Conservation (phyloP, 805 yeast genomes). For the Schizosaccharomyces cryophilus region DNA sequence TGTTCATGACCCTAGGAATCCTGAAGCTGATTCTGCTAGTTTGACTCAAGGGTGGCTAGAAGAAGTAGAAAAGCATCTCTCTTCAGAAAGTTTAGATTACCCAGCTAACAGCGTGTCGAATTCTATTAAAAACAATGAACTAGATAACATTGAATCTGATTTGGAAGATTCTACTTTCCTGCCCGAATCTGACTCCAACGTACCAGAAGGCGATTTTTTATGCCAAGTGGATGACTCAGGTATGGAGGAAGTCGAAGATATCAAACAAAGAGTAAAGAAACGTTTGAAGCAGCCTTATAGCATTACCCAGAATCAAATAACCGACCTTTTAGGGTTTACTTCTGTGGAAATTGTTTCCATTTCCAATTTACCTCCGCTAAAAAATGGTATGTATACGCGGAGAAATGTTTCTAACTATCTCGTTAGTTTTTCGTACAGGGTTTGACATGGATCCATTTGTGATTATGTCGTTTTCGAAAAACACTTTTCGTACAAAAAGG, state of each 20-base stretch:
- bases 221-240: too few species aligned
- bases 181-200: background rate
- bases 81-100: background rate
- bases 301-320: background rate
- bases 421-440: slow-evolving; percentile 34
- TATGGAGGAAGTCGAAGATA: background rate
- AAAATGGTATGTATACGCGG: slow-evolving; percentile 16
- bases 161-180: background rate
- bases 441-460: slow-evolving; percentile 96
- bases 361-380: slow-evolving; percentile 52
- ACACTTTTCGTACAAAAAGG: slow-evolving; percentile 68
- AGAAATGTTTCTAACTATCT: background rate
- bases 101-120: background rate
- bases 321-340: slow-evolving; percentile 32
- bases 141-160: background rate
- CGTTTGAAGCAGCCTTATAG: background rate
- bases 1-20: background rate
- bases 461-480: slow-evolving; percentile 69
- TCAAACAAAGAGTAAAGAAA: background rate
- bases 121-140: background rate
- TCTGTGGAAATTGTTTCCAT: slow-evolving; percentile 57
- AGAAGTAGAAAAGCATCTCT: background rate
- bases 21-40: background rate
- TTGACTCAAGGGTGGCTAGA: background rate
- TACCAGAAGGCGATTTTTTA: background rate